phyloP scores from a whole-genome alignment of 139 green algal genomes.

The Choricystis sp. region DNA sequence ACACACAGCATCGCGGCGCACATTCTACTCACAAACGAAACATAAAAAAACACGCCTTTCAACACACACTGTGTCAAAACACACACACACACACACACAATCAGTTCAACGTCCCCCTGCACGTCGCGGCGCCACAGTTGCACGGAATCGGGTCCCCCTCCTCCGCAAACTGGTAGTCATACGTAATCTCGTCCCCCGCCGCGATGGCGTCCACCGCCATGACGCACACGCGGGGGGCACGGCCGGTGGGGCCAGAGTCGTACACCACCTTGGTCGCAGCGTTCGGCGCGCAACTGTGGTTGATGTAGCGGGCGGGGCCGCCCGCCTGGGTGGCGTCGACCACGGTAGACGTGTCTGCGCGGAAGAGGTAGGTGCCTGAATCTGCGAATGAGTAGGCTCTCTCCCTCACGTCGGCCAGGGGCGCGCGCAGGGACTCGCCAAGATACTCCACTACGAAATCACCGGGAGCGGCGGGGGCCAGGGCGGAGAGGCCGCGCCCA shows the following conservation, averaged over 20 bases:
- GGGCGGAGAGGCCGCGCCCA: background rate
- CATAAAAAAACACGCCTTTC: background rate
- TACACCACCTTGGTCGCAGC: background rate
- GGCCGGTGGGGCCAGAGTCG: background rate
- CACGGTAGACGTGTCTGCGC: slow-evolving; percentile 9
- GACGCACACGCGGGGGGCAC: background rate
- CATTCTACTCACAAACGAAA: slow-evolving; percentile 2
- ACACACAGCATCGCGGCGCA: too few relatives aligned
- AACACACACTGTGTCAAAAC: background rate
- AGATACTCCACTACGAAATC: slow-evolving; percentile 1
- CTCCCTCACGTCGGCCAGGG: slow-evolving; percentile 15
- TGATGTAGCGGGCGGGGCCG: slow-evolving; percentile 15
- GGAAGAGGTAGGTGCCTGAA: slow-evolving; percentile 20
- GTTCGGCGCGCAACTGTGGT: slow-evolving; percentile 7
- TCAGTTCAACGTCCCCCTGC: background rate
- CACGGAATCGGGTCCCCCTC: background rate
- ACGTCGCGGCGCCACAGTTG: background rate
- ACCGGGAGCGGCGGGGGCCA: background rate
- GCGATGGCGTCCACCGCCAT: background rate
- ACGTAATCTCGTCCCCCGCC: slow-evolving; percentile 5
- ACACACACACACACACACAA: background rate
- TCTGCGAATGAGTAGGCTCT: slow-evolving; percentile 1
- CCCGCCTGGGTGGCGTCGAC: slow-evolving; percentile 19
- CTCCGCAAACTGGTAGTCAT: background rate
- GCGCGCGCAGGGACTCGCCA: slow-evolving; percentile 2